Conservation (phyloP, 2,329 filamentous ascomycete genomes). For the Aspergillus thermomutatus region DNA sequence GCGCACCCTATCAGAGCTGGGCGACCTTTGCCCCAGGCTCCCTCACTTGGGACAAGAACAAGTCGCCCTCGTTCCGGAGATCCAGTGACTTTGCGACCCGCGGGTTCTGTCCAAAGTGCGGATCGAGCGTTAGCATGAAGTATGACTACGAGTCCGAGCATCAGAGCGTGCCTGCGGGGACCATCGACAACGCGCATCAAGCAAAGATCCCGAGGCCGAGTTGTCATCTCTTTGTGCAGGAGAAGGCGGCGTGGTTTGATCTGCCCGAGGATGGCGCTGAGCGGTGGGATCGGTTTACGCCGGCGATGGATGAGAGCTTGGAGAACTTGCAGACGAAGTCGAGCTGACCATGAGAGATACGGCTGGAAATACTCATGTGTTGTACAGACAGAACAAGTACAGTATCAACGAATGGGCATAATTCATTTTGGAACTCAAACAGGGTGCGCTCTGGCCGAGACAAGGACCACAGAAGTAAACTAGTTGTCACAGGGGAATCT, state of each 20-base stretch:
- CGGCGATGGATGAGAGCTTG: slow-evolving; percentile 12
- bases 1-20: slow-evolving; percentile 46
- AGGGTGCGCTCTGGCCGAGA: neutral
- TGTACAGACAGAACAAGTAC: neutral
- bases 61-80: slow-evolving; percentile 28
- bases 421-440: neutral
- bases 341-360: neutral
- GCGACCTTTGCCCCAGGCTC: slow-evolving; percentile 31
- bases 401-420: neutral
- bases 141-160: slow-evolving; percentile 32
- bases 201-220: slow-evolving; percentile 21
- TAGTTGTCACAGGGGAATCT: slow-evolving; percentile 27
- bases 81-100: slow-evolving; percentile 43
- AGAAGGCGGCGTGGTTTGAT: slow-evolving; percentile 40
- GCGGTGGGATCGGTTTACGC: slow-evolving; percentile 16
- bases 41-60: slow-evolving; percentile 34
- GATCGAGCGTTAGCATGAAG: slow-evolving; percentile 45
- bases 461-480: slow-evolving; percentile 8
- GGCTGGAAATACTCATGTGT: neutral
- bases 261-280: slow-evolving; percentile 35
- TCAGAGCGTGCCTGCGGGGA: slow-evolving; percentile 38
- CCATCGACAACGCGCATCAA: slow-evolving; percentile 38
- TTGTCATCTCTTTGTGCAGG: slow-evolving; percentile 45
- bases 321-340: neutral
- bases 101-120: slow-evolving; percentile 46